Conservation (phyloP, 176 grass and related monocot genomes). For the Musa acuminata region DNA sequence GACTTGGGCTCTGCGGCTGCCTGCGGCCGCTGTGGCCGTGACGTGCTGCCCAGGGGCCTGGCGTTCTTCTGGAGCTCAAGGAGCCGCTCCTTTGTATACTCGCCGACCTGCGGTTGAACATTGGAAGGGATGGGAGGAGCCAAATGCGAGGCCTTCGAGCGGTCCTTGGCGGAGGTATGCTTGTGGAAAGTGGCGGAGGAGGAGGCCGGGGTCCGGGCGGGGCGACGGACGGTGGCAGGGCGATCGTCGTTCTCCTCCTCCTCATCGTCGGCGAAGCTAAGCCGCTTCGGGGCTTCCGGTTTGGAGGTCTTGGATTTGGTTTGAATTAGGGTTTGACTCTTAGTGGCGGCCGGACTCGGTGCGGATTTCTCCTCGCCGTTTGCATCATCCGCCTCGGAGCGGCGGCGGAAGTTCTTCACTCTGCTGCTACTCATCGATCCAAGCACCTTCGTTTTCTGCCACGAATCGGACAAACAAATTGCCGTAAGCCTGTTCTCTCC, state of each 20-base stretch:
- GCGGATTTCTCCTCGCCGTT: slow-evolving; percentile 31
- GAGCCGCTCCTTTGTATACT: slow-evolving; percentile 88
- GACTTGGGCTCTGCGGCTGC: slow-evolving; percentile 16
- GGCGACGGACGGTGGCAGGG: slow-evolving; percentile 26
- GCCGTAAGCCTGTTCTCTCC: neutral
- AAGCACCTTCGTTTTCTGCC: slow-evolving; percentile 16
- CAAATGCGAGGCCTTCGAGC: slow-evolving; percentile 27
- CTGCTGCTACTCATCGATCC: slow-evolving; percentile 35
- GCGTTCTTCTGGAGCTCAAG: slow-evolving; percentile 96
- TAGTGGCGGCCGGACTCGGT: slow-evolving; percentile 7
- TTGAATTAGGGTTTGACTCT: slow-evolving; percentile 32
- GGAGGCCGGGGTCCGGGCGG: slow-evolving; percentile 22
- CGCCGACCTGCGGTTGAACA: slow-evolving; percentile 69
- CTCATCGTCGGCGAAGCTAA: slow-evolving; percentile 93
- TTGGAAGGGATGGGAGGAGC: slow-evolving; percentile 53
- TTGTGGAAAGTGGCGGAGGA: slow-evolving; percentile 38
- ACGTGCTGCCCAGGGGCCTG: slow-evolving; percentile 49
- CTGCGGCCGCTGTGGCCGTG: slow-evolving; percentile 28
- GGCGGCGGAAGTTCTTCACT: slow-evolving; percentile 64
- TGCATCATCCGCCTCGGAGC: slow-evolving; percentile 29
- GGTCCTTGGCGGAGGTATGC: slow-evolving; percentile 47
- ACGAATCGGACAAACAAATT: neutral
- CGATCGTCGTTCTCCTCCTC: slow-evolving; percentile 50
- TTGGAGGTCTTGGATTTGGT: slow-evolving; percentile 47
- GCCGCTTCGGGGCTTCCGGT: slow-evolving; percentile 41